These are phyloP conservation scores for Glycyrrhiza uralensis DNA, from an alignment of 306 rosid genomes.

Conservation along the genomic window DNA sequence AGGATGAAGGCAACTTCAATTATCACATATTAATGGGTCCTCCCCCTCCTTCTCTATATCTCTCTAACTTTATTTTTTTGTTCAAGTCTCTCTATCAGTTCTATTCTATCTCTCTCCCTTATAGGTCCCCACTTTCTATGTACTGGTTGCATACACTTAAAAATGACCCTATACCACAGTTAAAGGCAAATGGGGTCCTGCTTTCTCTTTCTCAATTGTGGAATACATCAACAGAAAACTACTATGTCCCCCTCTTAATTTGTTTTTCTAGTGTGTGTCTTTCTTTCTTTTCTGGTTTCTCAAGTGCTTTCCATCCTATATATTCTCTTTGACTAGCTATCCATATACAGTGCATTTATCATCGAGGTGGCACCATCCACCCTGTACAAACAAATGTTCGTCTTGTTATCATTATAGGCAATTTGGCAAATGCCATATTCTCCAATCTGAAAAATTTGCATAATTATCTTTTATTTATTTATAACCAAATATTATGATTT, in stretches of 20 bases:
- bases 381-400: constrained; percentile 16
- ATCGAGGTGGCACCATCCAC: neutral
- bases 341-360: constrained; percentile 13
- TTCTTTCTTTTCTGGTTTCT: constrained; percentile 8
- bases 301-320: constrained; percentile 38
- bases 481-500: neutral
- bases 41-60: neutral
- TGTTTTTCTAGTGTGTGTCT: neutral
- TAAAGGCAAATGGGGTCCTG: constrained; percentile 61
- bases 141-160: constrained; percentile 24
- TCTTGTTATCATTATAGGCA: neutral
- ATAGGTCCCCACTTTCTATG: constrained; percentile 31
- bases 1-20: constrained; percentile 74
- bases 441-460: neutral
- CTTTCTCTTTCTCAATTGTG: constrained; percentile 45
- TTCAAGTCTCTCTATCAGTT: constrained; percentile 22
- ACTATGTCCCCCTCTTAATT: constrained; percentile 19
- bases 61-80: constrained; percentile 13
- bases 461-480: neutral
- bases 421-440: neutral
- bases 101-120: constrained; percentile 16
- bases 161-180: constrained; percentile 30
- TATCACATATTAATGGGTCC: constrained; percentile 48
- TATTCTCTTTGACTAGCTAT: constrained; percentile 31
- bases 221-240: constrained; percentile 40